Percentiles rank a stretch among this genome's conserved stretches.
These are phyloP conservation scores for Microdochium bolleyi DNA, from an alignment of 2,329 filamentous ascomycete genomes.

Conservation along the genomic window DNA sequence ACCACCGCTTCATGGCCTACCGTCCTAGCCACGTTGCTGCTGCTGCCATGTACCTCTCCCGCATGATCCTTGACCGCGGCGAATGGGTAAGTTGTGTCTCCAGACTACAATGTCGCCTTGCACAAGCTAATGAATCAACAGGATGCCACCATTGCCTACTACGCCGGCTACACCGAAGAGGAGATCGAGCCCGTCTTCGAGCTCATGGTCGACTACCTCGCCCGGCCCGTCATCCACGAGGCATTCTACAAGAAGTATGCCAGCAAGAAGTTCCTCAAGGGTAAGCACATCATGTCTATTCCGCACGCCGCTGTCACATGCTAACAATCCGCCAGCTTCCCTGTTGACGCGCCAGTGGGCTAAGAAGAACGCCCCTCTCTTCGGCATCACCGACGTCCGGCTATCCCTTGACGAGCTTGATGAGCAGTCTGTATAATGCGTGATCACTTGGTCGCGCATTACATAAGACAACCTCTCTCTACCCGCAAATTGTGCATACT, in stretches of 20 bases:
- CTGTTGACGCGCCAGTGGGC: slow-evolving; percentile 90
- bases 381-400: slow-evolving; percentile 43
- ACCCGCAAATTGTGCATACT: background rate
- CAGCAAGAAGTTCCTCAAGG: slow-evolving; percentile 98
- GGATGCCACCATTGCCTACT: slow-evolving; percentile 82
- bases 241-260: slow-evolving; percentile 99
- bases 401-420: slow-evolving; percentile 40
- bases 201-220: slow-evolving; percentile 95
- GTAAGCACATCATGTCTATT: slow-evolving; percentile 37
- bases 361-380: slow-evolving; percentile 62
- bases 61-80: slow-evolving; percentile 82
- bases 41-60: slow-evolving; percentile 88
- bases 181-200: slow-evolving; percentile 89
- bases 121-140: slow-evolving; percentile 29
- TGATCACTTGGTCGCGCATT: background rate
- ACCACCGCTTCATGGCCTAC: slow-evolving; percentile 87
- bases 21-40: slow-evolving; percentile 87
- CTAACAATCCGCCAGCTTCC: slow-evolving; percentile 55
- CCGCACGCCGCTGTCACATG: slow-evolving; percentile 1
- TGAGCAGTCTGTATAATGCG: background rate
- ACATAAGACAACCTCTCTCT: background rate
- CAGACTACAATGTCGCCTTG: slow-evolving; percentile 3
- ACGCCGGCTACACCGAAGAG: slow-evolving; percentile 86
- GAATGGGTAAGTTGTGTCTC: slow-evolving; percentile 65
- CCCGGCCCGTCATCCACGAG: slow-evolving; percentile 82